Evolutionary conservation across 371 early-diverging fungal genomes (phyloP).

Genomic region (Cokeromyces recurvatus): DNA sequence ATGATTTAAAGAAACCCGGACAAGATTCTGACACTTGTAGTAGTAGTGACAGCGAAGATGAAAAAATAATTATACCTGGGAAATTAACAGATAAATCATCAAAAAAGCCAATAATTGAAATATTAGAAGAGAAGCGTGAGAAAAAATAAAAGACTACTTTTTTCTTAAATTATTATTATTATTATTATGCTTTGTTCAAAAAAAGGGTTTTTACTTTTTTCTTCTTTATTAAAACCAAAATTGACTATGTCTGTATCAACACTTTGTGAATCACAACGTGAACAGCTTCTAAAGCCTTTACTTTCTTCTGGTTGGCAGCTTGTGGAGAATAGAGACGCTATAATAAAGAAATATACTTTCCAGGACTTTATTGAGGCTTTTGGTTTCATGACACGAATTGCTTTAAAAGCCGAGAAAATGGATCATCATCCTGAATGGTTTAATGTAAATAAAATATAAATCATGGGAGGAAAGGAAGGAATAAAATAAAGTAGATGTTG

Average conservation of each 20-base stretch:
- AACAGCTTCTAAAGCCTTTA: conserved; percentile 45
- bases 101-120: conserved; percentile 13
- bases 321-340: conserved; percentile 72
- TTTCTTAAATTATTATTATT: no score
- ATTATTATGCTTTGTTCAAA: no score
- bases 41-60: conserved; percentile 26
- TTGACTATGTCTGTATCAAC: conserved; percentile 1
- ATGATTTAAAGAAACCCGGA: conserved; percentile 34
- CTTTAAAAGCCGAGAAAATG: conserved; percentile 83
- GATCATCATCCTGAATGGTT: conserved; percentile 97
- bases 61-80: no score
- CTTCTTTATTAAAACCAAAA: background rate
- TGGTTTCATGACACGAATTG: conserved; percentile 92
- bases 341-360: conserved; percentile 75
- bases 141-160: background rate
- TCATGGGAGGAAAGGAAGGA: no score
- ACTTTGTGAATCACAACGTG: conserved; percentile 37
- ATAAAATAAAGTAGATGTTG: background rate
- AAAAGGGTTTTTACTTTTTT: background rate
- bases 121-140: background rate
- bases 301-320: conserved; percentile 58
- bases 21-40: conserved; percentile 9
- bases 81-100: no score
- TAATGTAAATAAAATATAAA: conserved; percentile 53
- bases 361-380: conserved; percentile 85